Evolutionary conservation across 2,329 filamentous ascomycete species (phyloP).

Genomic region (Alternaria brassicae): DNA sequence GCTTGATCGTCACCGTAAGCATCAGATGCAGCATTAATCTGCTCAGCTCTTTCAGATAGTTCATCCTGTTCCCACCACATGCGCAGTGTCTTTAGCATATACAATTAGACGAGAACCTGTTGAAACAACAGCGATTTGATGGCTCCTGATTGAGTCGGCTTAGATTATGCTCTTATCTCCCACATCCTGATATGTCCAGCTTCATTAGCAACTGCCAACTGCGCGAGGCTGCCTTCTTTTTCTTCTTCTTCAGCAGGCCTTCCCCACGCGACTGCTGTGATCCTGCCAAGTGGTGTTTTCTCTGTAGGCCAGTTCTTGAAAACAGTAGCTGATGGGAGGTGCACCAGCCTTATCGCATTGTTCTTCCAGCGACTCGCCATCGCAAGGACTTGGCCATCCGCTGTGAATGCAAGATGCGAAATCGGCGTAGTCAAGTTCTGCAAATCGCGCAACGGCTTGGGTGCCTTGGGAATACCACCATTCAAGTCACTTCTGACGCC

Average conservation of each 20-base stretch:
- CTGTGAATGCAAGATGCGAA: constrained; percentile 79
- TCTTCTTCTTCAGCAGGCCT: constrained; percentile 58
- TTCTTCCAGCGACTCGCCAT: constrained; percentile 88
- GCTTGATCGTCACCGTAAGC: not conserved
- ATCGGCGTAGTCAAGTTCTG: constrained; percentile 89
- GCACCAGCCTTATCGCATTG: constrained; percentile 85
- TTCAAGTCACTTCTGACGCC: constrained; percentile 37
- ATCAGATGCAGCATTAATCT: not conserved
- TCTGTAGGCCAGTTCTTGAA: constrained; percentile 97
- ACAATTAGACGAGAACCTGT: not conserved
- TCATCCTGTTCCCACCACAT: not conserved
- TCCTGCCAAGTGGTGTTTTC: constrained; percentile 83
- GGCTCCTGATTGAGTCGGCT: not conserved
- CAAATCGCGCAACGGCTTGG: constrained; percentile 74
- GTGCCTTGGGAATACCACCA: constrained; percentile 67
- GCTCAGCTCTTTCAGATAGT: not conserved
- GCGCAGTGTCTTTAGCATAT: not conserved
- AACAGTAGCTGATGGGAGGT: constrained; percentile 89
- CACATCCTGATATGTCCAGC: constrained; percentile 86
- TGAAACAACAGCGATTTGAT: not conserved
- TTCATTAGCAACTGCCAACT: constrained; percentile 89
- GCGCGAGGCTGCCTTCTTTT: constrained; percentile 63
- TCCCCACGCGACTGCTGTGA: constrained; percentile 65
- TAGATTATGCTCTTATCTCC: constrained; percentile 63
- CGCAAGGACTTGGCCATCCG: constrained; percentile 86